Conservation (phyloP, 2,329 filamentous ascomycete species). For the Ophiosphaerella narmari region DNA sequence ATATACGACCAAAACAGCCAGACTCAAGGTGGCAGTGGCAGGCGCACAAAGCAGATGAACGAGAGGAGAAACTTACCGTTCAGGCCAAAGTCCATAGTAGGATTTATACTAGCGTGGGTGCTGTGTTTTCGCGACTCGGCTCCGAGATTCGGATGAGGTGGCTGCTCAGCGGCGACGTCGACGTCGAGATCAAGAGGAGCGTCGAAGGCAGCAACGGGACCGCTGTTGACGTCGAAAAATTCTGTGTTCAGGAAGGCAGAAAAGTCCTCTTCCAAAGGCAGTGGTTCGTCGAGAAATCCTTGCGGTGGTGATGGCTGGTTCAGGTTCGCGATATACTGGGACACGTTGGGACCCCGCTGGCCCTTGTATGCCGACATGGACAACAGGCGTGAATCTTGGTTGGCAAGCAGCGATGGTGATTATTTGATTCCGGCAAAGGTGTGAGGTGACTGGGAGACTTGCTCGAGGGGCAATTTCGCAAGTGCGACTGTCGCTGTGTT, state of each 20-base stretch:
- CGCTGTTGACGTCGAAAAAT: conserved; percentile 69
- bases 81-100: conserved; percentile 43
- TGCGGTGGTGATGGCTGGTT: conserved; percentile 66
- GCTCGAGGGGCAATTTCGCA: conserved; percentile 16
- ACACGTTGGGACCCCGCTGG: conserved; percentile 83
- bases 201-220: conserved; percentile 30
- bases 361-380: conserved; percentile 75
- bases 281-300: conserved; percentile 41
- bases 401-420: conserved; percentile 10
- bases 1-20: conserved; percentile 18
- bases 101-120: conserved; percentile 20
- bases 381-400: conserved; percentile 11
- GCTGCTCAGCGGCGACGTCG: conserved; percentile 30
- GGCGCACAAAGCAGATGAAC: conserved; percentile 10
- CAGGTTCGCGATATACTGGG: conserved; percentile 84
- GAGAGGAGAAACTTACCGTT: conserved; percentile 33
- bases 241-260: conserved; percentile 62
- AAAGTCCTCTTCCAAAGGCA: conserved; percentile 52
- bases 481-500: conserved; percentile 13
- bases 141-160: conserved; percentile 17
- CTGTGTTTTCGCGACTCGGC: conserved; percentile 17
- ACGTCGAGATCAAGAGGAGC: conserved; percentile 35
- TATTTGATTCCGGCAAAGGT: conserved; percentile 7
- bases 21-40: conserved; percentile 12
- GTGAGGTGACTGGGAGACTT: conserved; percentile 11